Evolutionary conservation across 805 yeast species (phyloP), one percentile per base, ranked within the genome.

Genomic region (Teunomyces atbi): DNA sequence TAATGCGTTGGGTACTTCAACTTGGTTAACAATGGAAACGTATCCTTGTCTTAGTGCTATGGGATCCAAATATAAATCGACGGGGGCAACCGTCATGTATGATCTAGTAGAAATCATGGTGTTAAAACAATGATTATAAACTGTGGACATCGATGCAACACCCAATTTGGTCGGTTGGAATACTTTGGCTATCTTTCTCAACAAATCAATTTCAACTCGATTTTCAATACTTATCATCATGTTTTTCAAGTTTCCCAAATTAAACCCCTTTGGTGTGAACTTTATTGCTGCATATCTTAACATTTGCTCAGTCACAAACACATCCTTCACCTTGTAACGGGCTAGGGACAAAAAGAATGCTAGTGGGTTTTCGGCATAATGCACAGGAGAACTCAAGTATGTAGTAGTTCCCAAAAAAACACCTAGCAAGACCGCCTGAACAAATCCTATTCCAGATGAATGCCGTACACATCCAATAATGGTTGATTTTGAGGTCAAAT

Each of bases 41-140:
- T 84, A 81, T 2, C 99, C 99, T 51, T 89, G 92, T n/a, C 97
- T 77, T 47, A 94, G 73, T 0, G 96, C 92, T 40, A 85, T 73
- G 0, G 96, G 90, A 59, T 94, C 98, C 43, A 94, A 72, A 76
- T 85, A 89, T 19, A 94, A 63, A 52, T 89, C 94, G 16, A 89
- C 84, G 0, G 97, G 96, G 12, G 92, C 96, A 44, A 89, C 83
- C 6, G 90, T 83, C 76, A 92, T 76, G 63, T 89, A 91, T 1
- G 97, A 89, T 44, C 98, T 73, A 1, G 96, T 77, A 0, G 96
- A 75, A 3, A 91, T 79, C 68, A 90, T 77, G 1, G 97, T 96
- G 59, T 90, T 91, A 64, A 85, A 81, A 46, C 72, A 76, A 60
- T 91, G 92, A 20, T 83, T 82, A 59, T 87, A 94, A 3, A 90